Evolutionary conservation across 306 rosid species (phyloP).

Genomic region (Coriaria nepalensis): DNA sequence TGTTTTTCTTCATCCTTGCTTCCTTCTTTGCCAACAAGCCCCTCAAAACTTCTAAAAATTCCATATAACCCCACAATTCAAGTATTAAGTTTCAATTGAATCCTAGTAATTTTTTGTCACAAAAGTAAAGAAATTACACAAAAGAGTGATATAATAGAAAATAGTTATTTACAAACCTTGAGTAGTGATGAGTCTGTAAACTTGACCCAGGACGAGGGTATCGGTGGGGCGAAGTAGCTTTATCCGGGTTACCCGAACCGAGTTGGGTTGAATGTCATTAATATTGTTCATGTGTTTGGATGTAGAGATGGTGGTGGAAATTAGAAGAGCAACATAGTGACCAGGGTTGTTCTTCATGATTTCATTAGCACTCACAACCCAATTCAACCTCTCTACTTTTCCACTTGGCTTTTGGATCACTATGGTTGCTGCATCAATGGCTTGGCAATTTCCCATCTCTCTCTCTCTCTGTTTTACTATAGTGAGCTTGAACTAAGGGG

Average conservation of each 20-base stretch:
- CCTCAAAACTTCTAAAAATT: constrained; percentile 12
- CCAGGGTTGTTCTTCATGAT: constrained; percentile 82
- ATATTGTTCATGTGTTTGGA: constrained; percentile 21
- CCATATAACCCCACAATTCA: constrained; percentile 2
- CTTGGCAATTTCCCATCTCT: constrained; percentile 95
- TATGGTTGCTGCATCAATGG: constrained; percentile 82
- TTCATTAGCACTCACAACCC: constrained; percentile 70
- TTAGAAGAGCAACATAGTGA: constrained; percentile 90
- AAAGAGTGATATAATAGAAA: constrained; percentile 2
- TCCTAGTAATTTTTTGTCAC: too few species aligned
- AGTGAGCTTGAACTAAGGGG: background rate
- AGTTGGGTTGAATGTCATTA: constrained; percentile 8
- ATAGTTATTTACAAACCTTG: constrained; percentile 44
- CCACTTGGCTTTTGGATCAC: constrained; percentile 86
- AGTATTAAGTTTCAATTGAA: background rate
- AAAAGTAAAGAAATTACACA: background rate
- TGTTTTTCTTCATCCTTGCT: constrained; percentile 12
- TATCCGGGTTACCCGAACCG: constrained; percentile 79
- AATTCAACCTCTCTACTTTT: constrained; percentile 58
- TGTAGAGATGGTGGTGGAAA: constrained; percentile 71
- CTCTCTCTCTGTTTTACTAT: constrained; percentile 7
- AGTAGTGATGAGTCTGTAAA: constrained; percentile 74
- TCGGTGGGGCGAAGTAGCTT: constrained; percentile 90
- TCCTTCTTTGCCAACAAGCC: constrained; percentile 16
- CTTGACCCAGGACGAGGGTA: constrained; percentile 84